Evolutionary conservation across 2,329 filamentous ascomycete genomes (phyloP).

Genomic region (Cordyceps sp.): DNA sequence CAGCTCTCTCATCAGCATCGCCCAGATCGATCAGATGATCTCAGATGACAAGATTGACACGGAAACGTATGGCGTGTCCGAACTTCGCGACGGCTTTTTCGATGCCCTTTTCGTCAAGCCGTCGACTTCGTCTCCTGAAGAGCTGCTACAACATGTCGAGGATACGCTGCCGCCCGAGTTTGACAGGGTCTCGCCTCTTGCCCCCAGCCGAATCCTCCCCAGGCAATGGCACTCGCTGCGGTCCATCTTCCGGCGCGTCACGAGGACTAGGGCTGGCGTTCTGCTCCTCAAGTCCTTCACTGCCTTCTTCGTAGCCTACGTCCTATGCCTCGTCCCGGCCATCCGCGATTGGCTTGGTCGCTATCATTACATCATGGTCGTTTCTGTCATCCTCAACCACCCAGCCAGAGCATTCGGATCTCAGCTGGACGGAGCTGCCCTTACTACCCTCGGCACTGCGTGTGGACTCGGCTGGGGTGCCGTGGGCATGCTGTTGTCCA

Average conservation of each 20-base stretch:
- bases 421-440: conserved; percentile 36
- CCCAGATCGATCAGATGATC: conserved; percentile 17
- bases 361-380: conserved; percentile 36
- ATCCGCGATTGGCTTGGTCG: conserved; percentile 32
- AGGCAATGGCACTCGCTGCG: conserved; percentile 28
- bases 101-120: conserved; percentile 30
- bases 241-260: conserved; percentile 20
- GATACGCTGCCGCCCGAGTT: conserved; percentile 29
- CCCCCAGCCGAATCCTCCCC: conserved; percentile 26
- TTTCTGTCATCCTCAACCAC: conserved; percentile 42
- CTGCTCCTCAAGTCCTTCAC: conserved; percentile 34
- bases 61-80: conserved; percentile 24
- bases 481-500: conserved; percentile 35
- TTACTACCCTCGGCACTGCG: conserved; percentile 35
- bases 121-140: conserved; percentile 17
- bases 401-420: conserved; percentile 37
- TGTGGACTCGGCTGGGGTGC: conserved; percentile 38
- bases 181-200: conserved; percentile 28
- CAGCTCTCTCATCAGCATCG: conserved; percentile 13
- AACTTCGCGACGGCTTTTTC: conserved; percentile 29
- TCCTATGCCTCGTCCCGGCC: conserved; percentile 33
- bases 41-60: conserved; percentile 16
- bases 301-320: conserved; percentile 39
- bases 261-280: conserved; percentile 32
- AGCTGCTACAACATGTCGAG: conserved; percentile 23